phyloP scores from a whole-genome alignment of 106 monocot genomes.

The Xerophyta viscosa region DNA sequence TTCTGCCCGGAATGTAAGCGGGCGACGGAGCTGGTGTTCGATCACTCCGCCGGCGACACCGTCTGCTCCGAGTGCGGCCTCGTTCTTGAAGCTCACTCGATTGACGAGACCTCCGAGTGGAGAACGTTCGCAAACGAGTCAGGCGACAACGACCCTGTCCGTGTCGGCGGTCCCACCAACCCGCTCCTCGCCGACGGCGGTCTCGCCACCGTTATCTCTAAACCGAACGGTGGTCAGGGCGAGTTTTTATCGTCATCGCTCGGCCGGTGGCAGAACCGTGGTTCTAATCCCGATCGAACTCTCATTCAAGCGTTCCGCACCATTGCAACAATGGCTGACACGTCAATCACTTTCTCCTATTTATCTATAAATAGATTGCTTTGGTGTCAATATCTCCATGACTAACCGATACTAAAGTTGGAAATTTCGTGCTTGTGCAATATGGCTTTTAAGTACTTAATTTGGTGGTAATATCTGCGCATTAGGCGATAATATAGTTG shows the following conservation, averaged over 20 bases:
- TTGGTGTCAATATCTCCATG: too few species aligned
- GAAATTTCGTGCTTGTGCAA: too few species aligned
- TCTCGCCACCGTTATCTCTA: slow-evolving; percentile 11
- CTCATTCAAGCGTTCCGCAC: slow-evolving; percentile 7
- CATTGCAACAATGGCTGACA: slow-evolving; percentile 15
- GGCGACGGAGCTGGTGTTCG: slow-evolving; percentile 13
- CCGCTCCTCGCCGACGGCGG: slow-evolving; percentile 14
- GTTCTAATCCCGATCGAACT: slow-evolving; percentile 6
- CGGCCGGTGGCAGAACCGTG: slow-evolving; percentile 8
- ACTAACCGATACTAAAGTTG: too few species aligned
- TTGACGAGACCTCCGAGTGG: slow-evolving; percentile 72
- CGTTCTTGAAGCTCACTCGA: slow-evolving; percentile 51
- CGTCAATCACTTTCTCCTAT: background rate
- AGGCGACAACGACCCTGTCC: slow-evolving; percentile 36
- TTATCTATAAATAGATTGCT: too few species aligned
- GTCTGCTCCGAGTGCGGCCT: slow-evolving; percentile 64
- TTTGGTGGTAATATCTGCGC: too few species aligned
- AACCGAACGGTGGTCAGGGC: slow-evolving; percentile 4
- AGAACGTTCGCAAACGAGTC: slow-evolving; percentile 54
- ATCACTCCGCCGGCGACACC: slow-evolving; percentile 51
- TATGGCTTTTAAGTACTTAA: too few species aligned
- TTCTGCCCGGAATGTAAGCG: slow-evolving; percentile 13
- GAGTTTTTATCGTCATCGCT: slow-evolving; percentile 1
- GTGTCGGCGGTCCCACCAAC: slow-evolving; percentile 15
- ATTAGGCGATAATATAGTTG: too few species aligned